These are phyloP conservation scores for Diversispora epigaea DNA, from an alignment of 192 early-diverging fungal genomes.

Conservation along the genomic window DNA sequence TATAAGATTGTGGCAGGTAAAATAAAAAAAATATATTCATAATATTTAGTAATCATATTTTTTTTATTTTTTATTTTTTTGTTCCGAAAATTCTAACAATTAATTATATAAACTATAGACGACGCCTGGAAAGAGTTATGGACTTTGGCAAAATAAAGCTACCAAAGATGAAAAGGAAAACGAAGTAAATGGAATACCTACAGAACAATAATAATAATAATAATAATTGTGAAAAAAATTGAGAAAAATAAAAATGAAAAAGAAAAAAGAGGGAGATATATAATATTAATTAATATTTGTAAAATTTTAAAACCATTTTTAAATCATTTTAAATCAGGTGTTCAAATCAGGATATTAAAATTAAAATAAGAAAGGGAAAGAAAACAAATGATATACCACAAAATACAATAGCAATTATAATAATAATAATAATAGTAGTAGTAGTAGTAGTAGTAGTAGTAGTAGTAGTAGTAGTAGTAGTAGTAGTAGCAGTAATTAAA, in stretches of 20 bases:
- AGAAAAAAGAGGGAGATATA: background rate
- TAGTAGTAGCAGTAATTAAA: too few species aligned
- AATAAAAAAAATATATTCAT: background rate
- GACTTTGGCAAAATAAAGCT: constrained; percentile 71
- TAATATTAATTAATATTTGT: too few species aligned
- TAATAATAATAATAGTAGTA: too few species aligned
- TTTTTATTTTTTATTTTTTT: background rate
- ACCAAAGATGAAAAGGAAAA: constrained; percentile 41
- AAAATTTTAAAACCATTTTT: too few species aligned
- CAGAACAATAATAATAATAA: constrained; percentile 7
- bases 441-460: too few species aligned
- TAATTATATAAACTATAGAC: constrained; percentile 40
- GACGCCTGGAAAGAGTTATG: constrained; percentile 75
- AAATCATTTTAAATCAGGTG: too few species aligned
- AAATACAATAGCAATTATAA: too few species aligned
- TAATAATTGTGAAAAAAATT: background rate
- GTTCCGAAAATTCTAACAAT: background rate
- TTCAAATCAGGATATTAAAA: too few species aligned
- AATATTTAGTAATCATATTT: too few species aligned
- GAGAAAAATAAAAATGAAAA: background rate
- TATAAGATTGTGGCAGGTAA: constrained; percentile 80
- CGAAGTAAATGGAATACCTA: constrained; percentile 28
- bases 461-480: too few species aligned
- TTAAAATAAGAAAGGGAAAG: too few species aligned
- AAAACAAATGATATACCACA: too few species aligned